Conservation (phyloP, 176 grass and related monocot genomes). For the Saccharum spontaneum region DNA sequence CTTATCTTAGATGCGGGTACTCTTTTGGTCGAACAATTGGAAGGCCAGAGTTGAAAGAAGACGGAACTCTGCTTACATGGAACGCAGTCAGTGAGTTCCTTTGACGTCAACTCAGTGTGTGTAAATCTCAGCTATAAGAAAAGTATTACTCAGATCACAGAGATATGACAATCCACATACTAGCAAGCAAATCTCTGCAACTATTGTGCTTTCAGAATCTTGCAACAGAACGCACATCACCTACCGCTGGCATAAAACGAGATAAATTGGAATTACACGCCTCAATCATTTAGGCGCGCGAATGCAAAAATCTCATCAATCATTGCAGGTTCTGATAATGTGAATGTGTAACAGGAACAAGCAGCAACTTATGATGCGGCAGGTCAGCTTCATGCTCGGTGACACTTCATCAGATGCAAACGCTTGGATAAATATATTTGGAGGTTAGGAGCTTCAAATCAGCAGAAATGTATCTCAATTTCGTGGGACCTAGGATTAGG, state of each 20-base stretch:
- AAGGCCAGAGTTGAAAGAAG: slow-evolving; percentile 26
- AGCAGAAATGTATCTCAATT: slow-evolving; percentile 27
- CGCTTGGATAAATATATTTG: slow-evolving; percentile 24
- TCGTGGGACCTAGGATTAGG: not conserved
- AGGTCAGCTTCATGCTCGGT: slow-evolving; percentile 10
- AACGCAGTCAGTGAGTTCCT: slow-evolving; percentile 34
- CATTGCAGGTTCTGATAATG: not conserved
- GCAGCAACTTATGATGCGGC: not conserved
- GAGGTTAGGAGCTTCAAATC: slow-evolving; percentile 27
- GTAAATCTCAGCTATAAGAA: slow-evolving; percentile 22
- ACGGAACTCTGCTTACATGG: slow-evolving; percentile 33
- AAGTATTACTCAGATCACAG: slow-evolving; percentile 5
- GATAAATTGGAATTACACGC: not conserved
- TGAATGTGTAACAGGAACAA: not conserved
- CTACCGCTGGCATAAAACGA: not conserved
- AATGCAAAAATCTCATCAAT: slow-evolving; percentile 19
- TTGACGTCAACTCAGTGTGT: slow-evolving; percentile 16
- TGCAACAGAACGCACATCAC: slow-evolving; percentile 9
- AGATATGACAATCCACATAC: not conserved
- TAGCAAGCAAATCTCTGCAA: not conserved
- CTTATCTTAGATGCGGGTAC: not conserved
- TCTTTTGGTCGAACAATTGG: slow-evolving; percentile 20
- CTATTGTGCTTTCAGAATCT: not conserved
- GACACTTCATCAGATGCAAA: slow-evolving; percentile 29
- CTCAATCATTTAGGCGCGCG: slow-evolving; percentile 5